Evolutionary conservation across 108 stramenopile genomes (phyloP).

Genomic region (Epipyxis sp.): DNA sequence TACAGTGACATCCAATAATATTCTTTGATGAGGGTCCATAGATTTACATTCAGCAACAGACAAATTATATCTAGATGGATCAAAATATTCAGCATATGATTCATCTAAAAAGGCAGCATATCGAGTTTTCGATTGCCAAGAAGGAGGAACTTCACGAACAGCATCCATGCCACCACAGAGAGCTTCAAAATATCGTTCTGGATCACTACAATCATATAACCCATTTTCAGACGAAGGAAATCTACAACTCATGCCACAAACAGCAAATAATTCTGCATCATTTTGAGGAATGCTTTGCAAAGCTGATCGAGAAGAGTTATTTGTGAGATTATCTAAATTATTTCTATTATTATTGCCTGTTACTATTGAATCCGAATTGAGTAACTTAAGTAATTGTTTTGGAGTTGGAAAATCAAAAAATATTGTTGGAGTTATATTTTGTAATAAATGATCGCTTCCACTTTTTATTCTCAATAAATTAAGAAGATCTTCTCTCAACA

Average conservation of each 20-base stretch:
- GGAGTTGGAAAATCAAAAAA: constrained; percentile 52
- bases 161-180: background rate
- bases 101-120: constrained; percentile 40
- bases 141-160: background rate
- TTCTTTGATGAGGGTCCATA: constrained; percentile 57
- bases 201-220: no score
- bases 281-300: background rate
- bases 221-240: constrained; percentile 50
- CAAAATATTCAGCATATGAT: constrained; percentile 37
- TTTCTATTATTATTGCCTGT: background rate
- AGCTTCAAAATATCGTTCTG: constrained; percentile 48
- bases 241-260: constrained; percentile 49
- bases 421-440: constrained; percentile 36
- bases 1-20: constrained; percentile 52
- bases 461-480: constrained; percentile 22
- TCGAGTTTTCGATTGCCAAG: background rate
- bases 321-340: no score
- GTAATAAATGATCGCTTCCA: no score
- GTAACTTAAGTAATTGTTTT: constrained; percentile 35
- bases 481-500: constrained; percentile 39
- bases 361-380: background rate
- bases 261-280: constrained; percentile 35
- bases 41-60: constrained; percentile 40
- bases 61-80: constrained; percentile 48
- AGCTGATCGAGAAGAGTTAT: background rate